phyloP scores from a whole-genome alignment of 1,139 yeast species.

The Candida sp. region DNA sequence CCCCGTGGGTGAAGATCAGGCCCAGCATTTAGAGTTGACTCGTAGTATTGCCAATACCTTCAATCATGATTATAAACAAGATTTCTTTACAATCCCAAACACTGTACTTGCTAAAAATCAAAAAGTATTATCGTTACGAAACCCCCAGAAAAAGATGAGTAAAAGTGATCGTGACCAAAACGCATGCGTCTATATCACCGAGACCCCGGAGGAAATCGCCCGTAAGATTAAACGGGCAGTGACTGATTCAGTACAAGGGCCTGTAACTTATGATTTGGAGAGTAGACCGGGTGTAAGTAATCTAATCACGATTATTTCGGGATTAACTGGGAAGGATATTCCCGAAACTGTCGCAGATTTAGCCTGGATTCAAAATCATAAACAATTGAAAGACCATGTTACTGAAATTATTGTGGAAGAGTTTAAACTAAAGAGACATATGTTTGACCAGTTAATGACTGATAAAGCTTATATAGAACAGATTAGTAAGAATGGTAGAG shows the following conservation, averaged over 20 bases:
- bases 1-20: conserved; percentile 96
- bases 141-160: conserved; percentile 87
- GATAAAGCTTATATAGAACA: conserved; percentile 52
- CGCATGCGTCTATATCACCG: conserved; percentile 71
- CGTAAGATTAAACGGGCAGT: conserved; percentile 70
- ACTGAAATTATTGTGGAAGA: conserved; percentile 61
- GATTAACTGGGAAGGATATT: conserved; percentile 47
- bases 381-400: conserved; percentile 67
- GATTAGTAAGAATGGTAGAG: conserved; percentile 57
- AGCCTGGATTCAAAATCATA: conserved; percentile 50
- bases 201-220: conserved; percentile 56
- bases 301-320: conserved; percentile 70
- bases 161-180: conserved; percentile 78
- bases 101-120: conserved; percentile 78
- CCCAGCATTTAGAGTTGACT: conserved; percentile 87
- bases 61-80: conserved; percentile 45
- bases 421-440: conserved; percentile 53
- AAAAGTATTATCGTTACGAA: conserved; percentile 71
- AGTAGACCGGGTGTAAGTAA: conserved; percentile 90
- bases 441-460: conserved; percentile 49
- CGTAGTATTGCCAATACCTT: conserved; percentile 70
- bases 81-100: conserved; percentile 64
- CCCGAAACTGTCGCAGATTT: conserved; percentile 45
- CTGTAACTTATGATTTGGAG: conserved; percentile 62
- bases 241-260: conserved; percentile 81